Percentiles rank a stretch among this genome's conserved stretches.
Conservation (phyloP, 192 early-diverging fungal genomes). For the Rhizoclosmatium globosum region DNA sequence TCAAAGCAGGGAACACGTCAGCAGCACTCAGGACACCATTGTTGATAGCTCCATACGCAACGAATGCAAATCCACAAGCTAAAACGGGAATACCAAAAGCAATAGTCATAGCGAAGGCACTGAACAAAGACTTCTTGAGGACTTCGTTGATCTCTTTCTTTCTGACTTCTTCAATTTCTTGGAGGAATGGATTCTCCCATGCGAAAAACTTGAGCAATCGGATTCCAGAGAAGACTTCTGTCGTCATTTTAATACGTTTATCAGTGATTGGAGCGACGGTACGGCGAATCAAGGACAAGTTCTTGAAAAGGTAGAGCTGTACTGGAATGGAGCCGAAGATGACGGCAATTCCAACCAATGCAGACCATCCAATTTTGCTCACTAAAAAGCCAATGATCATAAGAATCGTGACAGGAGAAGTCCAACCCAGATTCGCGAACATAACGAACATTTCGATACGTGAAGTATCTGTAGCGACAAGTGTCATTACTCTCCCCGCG, state of each 20-base stretch:
- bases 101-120: constrained; percentile 55
- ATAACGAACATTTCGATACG: constrained; percentile 40
- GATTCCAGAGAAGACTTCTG: constrained; percentile 76
- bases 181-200: constrained; percentile 72
- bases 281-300: constrained; percentile 50
- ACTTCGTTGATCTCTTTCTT: constrained; percentile 52
- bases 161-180: constrained; percentile 67
- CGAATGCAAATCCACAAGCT: constrained; percentile 49
- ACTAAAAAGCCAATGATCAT: constrained; percentile 53
- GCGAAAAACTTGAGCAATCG: constrained; percentile 80
- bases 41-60: constrained; percentile 52
- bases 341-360: constrained; percentile 57
- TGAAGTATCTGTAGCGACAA: constrained; percentile 54
- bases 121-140: constrained; percentile 40
- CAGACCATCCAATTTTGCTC: constrained; percentile 44
- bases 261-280: constrained; percentile 72
- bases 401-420: constrained; percentile 53
- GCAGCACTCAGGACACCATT: constrained; percentile 37
- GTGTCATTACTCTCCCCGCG: constrained; percentile 60
- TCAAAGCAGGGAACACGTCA: constrained; percentile 53
- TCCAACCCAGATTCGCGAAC: constrained; percentile 51
- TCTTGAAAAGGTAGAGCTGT: constrained; percentile 48
- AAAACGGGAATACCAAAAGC: constrained; percentile 61
- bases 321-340: constrained; percentile 51
- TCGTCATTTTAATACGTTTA: constrained; percentile 72